phyloP scores from a whole-genome alignment of 306 rosid species.

The Glycine soja region DNA sequence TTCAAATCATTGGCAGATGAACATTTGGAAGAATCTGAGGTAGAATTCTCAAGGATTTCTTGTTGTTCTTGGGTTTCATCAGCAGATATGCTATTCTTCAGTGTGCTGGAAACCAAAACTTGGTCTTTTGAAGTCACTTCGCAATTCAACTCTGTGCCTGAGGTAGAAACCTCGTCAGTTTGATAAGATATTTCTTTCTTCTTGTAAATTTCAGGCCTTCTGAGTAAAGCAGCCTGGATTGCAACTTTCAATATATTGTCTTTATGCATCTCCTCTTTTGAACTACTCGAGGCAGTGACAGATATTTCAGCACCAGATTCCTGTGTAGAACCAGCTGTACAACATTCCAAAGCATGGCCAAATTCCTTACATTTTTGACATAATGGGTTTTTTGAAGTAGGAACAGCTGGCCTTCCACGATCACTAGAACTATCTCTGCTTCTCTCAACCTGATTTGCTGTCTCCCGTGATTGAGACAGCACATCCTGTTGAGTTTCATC shows the following conservation, averaged over 20 bases:
- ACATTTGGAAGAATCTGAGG: constrained; percentile 53
- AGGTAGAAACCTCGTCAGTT: constrained; percentile 61
- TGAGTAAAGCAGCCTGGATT: constrained; percentile 80
- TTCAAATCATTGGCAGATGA: constrained; percentile 48
- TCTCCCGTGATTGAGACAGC: constrained; percentile 58
- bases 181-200: constrained; percentile 68
- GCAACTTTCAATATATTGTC: constrained; percentile 86
- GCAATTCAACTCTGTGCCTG: constrained; percentile 59
- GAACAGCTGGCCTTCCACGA: constrained; percentile 49
- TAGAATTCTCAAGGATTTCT: constrained; percentile 55
- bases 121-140: constrained; percentile 61
- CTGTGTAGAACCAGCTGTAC: constrained; percentile 54
- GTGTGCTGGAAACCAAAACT: constrained; percentile 53
- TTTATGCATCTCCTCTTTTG: constrained; percentile 61
- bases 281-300: constrained; percentile 55
- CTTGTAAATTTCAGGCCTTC: constrained; percentile 84
- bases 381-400: constrained; percentile 52
- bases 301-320: constrained; percentile 64
- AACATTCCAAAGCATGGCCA: constrained; percentile 71
- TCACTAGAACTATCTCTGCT: constrained; percentile 57
- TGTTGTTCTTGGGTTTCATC: constrained; percentile 61
- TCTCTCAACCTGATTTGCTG: constrained; percentile 63
- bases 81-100: constrained; percentile 53
- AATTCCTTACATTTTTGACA: constrained; percentile 76
- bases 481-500: constrained; percentile 63